phyloP scores from a whole-genome alignment of 345 rosid genomes.

The Schrenkiella parvula region DNA sequence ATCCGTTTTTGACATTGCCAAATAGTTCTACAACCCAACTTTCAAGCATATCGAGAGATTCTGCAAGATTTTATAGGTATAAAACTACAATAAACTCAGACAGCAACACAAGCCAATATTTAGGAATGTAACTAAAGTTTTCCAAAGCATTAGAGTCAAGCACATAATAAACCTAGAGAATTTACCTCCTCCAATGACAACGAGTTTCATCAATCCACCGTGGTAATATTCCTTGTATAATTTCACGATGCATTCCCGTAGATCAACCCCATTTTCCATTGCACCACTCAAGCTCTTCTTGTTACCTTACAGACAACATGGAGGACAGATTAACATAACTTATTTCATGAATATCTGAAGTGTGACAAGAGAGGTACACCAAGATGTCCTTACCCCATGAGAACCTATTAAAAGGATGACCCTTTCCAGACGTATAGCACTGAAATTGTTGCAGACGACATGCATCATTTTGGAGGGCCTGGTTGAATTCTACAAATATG shows the following conservation, averaged over 20 bases:
- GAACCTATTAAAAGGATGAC: conserved; percentile 78
- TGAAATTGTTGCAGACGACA: conserved; percentile 95
- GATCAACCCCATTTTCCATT: conserved; percentile 74
- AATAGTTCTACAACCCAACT: conserved; percentile 86
- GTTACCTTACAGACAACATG: conserved; percentile 57
- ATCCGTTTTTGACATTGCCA: conserved; percentile 57
- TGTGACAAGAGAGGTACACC: conserved; percentile 13
- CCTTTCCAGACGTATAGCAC: conserved; percentile 68
- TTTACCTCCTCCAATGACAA: conserved; percentile 95
- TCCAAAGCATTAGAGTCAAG: background rate
- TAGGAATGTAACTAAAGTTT: background rate
- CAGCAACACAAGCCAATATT: background rate
- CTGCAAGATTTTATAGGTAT: conserved; percentile 44
- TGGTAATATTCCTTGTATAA: conserved; percentile 66
- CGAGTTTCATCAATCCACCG: conserved; percentile 93
- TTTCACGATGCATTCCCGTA: conserved; percentile 67
- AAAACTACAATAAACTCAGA: background rate
- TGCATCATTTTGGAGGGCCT: conserved; percentile 86
- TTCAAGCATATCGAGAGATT: conserved; percentile 82
- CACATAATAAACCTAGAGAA: conserved; percentile 13
- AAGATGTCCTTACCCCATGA: conserved; percentile 71
- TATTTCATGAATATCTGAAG: conserved; percentile 12
- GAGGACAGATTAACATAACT: conserved; percentile 7
- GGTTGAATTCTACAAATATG: conserved; percentile 72
- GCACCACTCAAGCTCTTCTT: conserved; percentile 92